These are phyloP conservation scores for Nicotiana tabacum DNA, from an alignment of 257 asterid genomes.

Conservation along the genomic window DNA sequence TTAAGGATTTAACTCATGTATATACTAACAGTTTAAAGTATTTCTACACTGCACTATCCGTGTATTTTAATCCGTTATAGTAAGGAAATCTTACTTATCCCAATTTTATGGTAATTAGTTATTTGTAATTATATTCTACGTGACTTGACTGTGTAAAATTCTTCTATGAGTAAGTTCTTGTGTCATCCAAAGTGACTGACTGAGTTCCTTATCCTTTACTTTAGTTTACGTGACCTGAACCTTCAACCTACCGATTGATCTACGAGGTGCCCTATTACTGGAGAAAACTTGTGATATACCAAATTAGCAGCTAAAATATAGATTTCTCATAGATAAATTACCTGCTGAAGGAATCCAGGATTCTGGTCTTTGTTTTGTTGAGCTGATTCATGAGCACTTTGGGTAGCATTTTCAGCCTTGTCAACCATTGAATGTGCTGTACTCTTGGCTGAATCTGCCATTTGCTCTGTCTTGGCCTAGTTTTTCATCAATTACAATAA, in stretches of 20 bases:
- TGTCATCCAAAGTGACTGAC: not conserved
- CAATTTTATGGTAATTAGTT: too few relatives aligned
- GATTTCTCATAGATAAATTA: not conserved
- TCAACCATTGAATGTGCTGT: slow-evolving; percentile 38
- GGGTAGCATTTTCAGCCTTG: slow-evolving; percentile 37
- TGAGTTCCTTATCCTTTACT: not conserved
- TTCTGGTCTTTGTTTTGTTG: slow-evolving; percentile 42
- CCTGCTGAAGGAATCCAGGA: slow-evolving; percentile 49
- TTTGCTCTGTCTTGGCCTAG: slow-evolving; percentile 44
- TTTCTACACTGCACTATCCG: too few relatives aligned
- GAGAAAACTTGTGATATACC: too few relatives aligned
- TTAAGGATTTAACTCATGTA: not conserved
- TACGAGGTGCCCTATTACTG: too few relatives aligned
- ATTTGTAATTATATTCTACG: too few relatives aligned
- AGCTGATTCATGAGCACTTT: slow-evolving; percentile 31
- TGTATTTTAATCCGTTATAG: not conserved
- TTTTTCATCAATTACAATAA: not conserved
- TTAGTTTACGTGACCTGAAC: not conserved
- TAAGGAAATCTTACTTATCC: not conserved
- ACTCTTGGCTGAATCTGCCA: slow-evolving; percentile 35
- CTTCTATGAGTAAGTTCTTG: too few relatives aligned
- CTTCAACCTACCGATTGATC: not conserved
- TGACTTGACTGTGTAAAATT: too few relatives aligned
- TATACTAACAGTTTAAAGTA: not conserved
- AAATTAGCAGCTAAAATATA: too few relatives aligned